Base-by-base conservation (phyloP, 2,329 filamentous ascomycete genomes). In the Fusarium proliferatum region DNA sequence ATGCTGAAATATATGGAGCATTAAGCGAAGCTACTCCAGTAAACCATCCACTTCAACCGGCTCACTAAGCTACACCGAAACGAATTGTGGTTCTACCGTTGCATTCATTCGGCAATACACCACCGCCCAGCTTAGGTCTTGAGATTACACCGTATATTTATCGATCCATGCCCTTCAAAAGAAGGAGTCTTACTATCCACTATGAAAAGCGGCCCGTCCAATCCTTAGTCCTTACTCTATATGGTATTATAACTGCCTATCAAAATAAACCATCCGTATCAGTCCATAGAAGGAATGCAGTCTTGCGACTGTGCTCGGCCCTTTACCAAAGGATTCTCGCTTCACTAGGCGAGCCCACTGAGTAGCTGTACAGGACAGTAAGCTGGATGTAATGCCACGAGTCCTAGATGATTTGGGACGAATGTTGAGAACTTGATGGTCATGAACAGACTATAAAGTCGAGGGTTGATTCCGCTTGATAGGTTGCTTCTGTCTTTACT, bases 401-500 rank as follows among this genome's bases (percentile, higher is more conserved):
- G 28, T 45, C 26, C 12, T 34, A 5, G 7, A 28, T 39, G n/a
- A 19, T 1, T 61, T 28, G 4, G 21, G 17, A 1, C 7, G 21
- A 13, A 4, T 11, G 15, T 17, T 8, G 38, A 45, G 43, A 33
- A 19, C 7, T 13, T 6, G 26, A 12, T 33, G 2, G 6, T 12
- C 4, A 11, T 10, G 1, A 13, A 3, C 5, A 3, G 2, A 51
- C 30, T 64, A 64, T 61, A 64, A 64, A 52, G 13, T 34, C 7
- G 6, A 9, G 16, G 17, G 7, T 3, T 3, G 3, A 39, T 64
- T 15, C 43, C 33, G 0, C 1, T 42, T 5, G 0, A 51, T 17
- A 38, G 4, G 4, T 9, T 38, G 49, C 19, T 12, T n/a, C 56
- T 39, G 2, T 51, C 10, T 8, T 34, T 4, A 21, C 8, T 42